Evolutionary conservation across 306 rosid genomes (phyloP), one percentile per base, ranked within the genome.

Genomic region (Echinosophora koreensis): DNA sequence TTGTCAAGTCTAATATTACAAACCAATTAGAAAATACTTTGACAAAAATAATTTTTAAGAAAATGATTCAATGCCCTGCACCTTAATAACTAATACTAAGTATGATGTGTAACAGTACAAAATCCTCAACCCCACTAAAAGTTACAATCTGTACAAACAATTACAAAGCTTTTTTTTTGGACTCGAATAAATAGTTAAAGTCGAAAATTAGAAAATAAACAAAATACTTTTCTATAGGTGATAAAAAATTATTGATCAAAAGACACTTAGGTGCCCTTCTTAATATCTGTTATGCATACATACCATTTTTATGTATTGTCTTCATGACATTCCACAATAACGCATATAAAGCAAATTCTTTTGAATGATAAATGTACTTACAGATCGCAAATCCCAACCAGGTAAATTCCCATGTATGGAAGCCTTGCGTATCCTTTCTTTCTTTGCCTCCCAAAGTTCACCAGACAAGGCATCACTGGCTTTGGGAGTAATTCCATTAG

Each of bases 391-490:
- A 85, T 94, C 95, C 98, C 98, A 92, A 77, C 96, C 93, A 74
- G 91, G 86, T 78, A 85, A 52, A 69, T 84, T 86, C 60, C 98
- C 98, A 69, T 86, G 77, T 34, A 69, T 81, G 46, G 98, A 94
- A 55, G 89, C 91, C 82, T 79, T 88, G 18, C 87, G 90, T 81
- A 94, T 90, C 87, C 98, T 92, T 69, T 90, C 92, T 84, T 83
- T 90, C 85, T 94, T 94, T 76, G 74, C 89, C 88, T 83, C 96
- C 98, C 98, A 94, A 86, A 90, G 93, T 88, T 94, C 98, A 74
- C 98, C 96, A 80, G 98, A 91, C 83, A 94, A 86, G 64, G 98
- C 96, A 85, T 94, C 97, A 72, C 93, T 85, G 34, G 97, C 98
- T 83, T 86, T 90, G 77, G 89, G 92, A 78, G 77, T 75, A 81